phyloP scores from a whole-genome alignment of 108 stramenopile genomes.

The Mediolabrus comicus region DNA sequence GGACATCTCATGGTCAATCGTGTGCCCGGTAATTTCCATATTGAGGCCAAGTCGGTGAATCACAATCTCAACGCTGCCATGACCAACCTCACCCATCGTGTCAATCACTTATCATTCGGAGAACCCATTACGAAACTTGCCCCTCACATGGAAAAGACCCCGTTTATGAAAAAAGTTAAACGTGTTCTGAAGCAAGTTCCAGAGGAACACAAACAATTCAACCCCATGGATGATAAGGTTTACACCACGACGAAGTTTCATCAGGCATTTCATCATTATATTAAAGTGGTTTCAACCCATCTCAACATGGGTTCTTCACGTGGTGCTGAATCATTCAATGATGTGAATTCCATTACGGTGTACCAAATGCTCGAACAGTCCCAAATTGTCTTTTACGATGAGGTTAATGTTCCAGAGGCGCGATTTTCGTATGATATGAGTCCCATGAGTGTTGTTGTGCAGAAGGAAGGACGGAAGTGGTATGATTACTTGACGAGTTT shows the following conservation, averaged over 20 bases:
- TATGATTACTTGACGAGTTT: constrained; percentile 96
- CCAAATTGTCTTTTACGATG: constrained; percentile 81
- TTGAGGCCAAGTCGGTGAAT: constrained; percentile 92
- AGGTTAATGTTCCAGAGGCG: constrained; percentile 80
- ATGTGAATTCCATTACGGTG: constrained; percentile 48
- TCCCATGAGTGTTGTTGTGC: constrained; percentile 88
- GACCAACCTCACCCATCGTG: constrained; percentile 92
- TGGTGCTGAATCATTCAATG: not conserved
- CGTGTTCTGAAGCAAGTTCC: constrained; percentile 72
- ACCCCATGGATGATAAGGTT: constrained; percentile 72
- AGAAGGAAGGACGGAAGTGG: constrained; percentile 82
- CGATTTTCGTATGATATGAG: constrained; percentile 88
- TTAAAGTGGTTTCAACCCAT: constrained; percentile 93
- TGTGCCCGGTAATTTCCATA: constrained; percentile 97
- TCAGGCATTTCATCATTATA: constrained; percentile 94
- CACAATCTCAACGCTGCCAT: constrained; percentile 91
- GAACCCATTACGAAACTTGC: constrained; percentile 45
- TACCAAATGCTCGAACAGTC: constrained; percentile 88
- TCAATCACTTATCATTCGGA: constrained; percentile 91
- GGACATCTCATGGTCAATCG: constrained; percentile 91
- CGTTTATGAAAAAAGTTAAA: constrained; percentile 18
- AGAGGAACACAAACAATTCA: constrained; percentile 70
- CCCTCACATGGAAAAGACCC: constrained; percentile 21
- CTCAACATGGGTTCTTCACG: constrained; percentile 36
- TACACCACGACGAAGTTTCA: constrained; percentile 77